Percentiles rank a stretch among this genome's conserved stretches.
These are phyloP conservation scores for Extremus antarcticus DNA, from an alignment of 495 filamentous ascomycete species.

Conservation along the genomic window DNA sequence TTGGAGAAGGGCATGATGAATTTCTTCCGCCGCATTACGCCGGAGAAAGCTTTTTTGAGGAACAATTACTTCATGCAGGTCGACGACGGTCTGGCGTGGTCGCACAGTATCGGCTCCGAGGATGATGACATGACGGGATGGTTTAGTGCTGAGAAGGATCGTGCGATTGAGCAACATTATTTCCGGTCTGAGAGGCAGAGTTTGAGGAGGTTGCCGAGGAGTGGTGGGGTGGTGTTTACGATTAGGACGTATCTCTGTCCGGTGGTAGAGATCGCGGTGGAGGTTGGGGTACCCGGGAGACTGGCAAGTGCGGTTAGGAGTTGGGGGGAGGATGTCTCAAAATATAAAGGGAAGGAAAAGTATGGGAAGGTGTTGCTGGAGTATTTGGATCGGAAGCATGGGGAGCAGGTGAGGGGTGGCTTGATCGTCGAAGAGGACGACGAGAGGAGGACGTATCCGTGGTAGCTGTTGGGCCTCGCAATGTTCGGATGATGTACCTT, in stretches of 20 bases:
- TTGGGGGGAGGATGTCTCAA: conserved; percentile 75
- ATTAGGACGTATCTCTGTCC: conserved; percentile 35
- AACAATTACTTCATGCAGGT: conserved; percentile 38
- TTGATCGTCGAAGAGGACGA: conserved; percentile 29
- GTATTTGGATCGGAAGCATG: conserved; percentile 70
- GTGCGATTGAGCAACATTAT: conserved; percentile 61
- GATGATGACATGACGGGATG: conserved; percentile 56
- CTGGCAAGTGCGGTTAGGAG: conserved; percentile 44
- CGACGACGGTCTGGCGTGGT: conserved; percentile 39
- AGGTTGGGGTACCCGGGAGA: conserved; percentile 31
- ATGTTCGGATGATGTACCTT: no score
- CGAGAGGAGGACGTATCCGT: conserved; percentile 19
- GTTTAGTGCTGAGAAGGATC: conserved; percentile 68
- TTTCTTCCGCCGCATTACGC: conserved; percentile 30
- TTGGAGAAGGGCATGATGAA: conserved; percentile 51
- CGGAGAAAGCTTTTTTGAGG: conserved; percentile 29
- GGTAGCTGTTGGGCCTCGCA: background rate
- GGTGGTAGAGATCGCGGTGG: conserved; percentile 30
- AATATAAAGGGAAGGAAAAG: conserved; percentile 74
- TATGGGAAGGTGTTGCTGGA: conserved; percentile 72
- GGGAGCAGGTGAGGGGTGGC: conserved; percentile 60
- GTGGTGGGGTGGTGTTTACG: conserved; percentile 54
- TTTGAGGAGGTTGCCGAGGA: conserved; percentile 58
- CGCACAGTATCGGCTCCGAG: conserved; percentile 62
- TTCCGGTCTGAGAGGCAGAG: conserved; percentile 76